Evolutionary conservation across 1,139 yeast species (phyloP).

Genomic region (Saccharomyces uvarum): DNA sequence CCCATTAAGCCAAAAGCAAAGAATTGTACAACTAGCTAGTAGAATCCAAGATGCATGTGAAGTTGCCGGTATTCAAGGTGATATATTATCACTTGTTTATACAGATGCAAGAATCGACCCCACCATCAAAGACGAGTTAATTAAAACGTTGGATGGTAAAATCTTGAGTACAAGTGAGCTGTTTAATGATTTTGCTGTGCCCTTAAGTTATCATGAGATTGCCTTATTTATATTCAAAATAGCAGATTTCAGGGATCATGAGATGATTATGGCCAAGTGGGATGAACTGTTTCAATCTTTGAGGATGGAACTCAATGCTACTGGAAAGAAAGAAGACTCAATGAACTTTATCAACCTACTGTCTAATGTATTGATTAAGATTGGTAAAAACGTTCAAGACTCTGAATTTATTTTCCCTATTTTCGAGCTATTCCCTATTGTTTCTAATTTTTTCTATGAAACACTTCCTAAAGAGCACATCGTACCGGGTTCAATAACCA

Average conservation of each 20-base stretch:
- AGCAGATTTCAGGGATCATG: conserved; percentile 71
- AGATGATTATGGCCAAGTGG: conserved; percentile 68
- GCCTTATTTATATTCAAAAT: conserved; percentile 72
- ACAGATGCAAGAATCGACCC: conserved; percentile 51
- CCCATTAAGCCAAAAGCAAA: conserved; percentile 69
- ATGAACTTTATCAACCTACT: conserved; percentile 32
- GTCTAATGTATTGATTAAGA: conserved; percentile 36
- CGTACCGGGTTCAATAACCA: conserved; percentile 50
- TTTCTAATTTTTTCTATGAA: conserved; percentile 32
- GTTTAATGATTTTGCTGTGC: conserved; percentile 81
- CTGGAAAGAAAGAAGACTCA: conserved; percentile 26
- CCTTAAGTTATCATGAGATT: conserved; percentile 77
- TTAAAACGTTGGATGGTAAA: conserved; percentile 51
- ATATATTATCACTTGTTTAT: conserved; percentile 52
- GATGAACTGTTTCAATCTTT: conserved; percentile 47
- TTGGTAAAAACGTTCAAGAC: conserved; percentile 44
- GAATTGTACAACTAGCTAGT: conserved; percentile 62
- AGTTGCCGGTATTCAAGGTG: conserved; percentile 85
- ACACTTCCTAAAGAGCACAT: conserved; percentile 37
- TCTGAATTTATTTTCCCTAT: conserved; percentile 78
- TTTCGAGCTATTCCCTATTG: conserved; percentile 57
- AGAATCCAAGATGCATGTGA: conserved; percentile 75
- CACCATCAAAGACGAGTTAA: conserved; percentile 37
- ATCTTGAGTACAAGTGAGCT: conserved; percentile 68
- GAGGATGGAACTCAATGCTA: conserved; percentile 22